phyloP scores from a whole-genome alignment of 2,329 filamentous ascomycete genomes.

The Colletotrichum kahawae region DNA sequence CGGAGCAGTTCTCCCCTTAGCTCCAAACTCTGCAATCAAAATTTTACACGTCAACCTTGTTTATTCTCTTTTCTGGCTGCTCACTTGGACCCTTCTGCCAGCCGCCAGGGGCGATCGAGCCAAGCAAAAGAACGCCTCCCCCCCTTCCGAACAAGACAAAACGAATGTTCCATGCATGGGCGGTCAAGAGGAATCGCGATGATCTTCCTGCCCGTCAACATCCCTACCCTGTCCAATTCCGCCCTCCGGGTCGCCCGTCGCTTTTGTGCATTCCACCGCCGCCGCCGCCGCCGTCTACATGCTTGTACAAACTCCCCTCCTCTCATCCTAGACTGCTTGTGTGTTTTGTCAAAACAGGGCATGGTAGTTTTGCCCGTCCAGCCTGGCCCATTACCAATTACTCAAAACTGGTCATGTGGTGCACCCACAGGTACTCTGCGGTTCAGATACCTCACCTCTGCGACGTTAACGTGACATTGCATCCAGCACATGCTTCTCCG shows the following conservation, averaged over 20 bases:
- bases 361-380: background rate
- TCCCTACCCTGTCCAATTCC: constrained; percentile 5
- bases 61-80: background rate
- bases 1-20: background rate
- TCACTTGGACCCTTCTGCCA: background rate
- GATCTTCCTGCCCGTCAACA: constrained; percentile 18
- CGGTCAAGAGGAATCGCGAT: background rate
- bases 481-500: background rate
- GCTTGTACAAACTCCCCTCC: background rate
- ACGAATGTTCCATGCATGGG: background rate
- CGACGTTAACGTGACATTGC: background rate
- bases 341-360: background rate
- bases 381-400: background rate
- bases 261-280: background rate
- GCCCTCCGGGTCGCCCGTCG: background rate
- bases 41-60: background rate
- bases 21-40: background rate
- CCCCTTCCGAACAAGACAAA: background rate
- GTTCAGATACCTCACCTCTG: background rate
- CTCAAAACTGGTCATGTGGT: background rate
- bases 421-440: background rate
- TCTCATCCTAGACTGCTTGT: background rate
- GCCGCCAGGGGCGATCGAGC: background rate
- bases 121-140: background rate
- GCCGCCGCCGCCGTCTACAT: background rate